A percentile compares a stretch with the other conserved stretches of the same genome.
These are phyloP conservation scores for Zygoascus sp. DNA, from an alignment of 1,139 yeast species.

Conservation along the genomic window DNA sequence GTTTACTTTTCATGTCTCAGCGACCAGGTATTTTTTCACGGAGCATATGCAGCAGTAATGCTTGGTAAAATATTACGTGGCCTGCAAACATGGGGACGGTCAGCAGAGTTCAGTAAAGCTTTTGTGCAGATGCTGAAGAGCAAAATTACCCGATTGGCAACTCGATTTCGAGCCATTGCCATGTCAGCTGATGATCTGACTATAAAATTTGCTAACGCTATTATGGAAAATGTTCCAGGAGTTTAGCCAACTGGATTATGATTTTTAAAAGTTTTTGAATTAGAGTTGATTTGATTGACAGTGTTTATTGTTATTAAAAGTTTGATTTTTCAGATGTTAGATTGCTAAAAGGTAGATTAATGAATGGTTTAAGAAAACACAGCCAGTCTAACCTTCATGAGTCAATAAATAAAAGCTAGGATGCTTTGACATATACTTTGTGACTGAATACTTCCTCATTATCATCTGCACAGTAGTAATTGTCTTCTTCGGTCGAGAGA, in stretches of 20 bases:
- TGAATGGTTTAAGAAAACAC: no score
- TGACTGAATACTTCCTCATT: conserved; percentile 35
- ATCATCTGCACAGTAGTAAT: conserved; percentile 33
- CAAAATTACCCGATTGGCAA: conserved; percentile 19
- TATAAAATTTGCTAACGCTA: conserved; percentile 24
- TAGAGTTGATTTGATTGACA: no score
- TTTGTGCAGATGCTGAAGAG: conserved; percentile 13
- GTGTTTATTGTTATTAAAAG: no score
- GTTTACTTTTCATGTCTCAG: conserved; percentile 64
- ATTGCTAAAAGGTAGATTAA: no score
- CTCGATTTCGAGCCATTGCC: conserved; percentile 23
- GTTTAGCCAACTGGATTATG: no score
- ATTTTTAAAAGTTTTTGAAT: no score
- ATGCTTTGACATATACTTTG: conserved; percentile 21
- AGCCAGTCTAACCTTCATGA: no score
- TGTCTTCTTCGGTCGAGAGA: conserved; percentile 30
- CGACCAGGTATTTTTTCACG: conserved; percentile 61
- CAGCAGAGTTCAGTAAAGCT: conserved; percentile 3
- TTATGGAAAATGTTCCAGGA: conserved; percentile 13
- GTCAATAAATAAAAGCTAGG: background rate
- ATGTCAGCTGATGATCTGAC: conserved; percentile 24
- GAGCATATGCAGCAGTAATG: conserved; percentile 49
- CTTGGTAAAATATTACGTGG: conserved; percentile 35
- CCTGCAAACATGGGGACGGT: background rate
- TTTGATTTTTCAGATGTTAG: no score